These are phyloP conservation scores for Penicillium sp. DNA, from an alignment of 2,329 filamentous ascomycete species.

Conservation along the genomic window DNA sequence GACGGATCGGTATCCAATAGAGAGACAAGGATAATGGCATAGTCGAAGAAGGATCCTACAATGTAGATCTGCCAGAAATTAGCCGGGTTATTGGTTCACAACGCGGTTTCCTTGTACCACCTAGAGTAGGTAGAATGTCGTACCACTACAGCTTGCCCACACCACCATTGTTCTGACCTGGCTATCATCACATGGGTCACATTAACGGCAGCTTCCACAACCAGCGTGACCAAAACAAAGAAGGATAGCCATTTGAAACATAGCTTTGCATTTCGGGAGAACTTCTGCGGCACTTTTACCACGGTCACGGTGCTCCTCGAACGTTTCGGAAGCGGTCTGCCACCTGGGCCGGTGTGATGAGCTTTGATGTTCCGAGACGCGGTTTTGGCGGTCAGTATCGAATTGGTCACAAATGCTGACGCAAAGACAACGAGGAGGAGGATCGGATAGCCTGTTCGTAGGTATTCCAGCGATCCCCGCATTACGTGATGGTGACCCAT, in stretches of 20 bases:
- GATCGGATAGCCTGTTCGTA: constrained; percentile 67
- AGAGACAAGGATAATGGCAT: constrained; percentile 83
- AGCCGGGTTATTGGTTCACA: constrained; percentile 11
- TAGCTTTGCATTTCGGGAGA: constrained; percentile 70
- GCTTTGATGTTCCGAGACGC: constrained; percentile 53
- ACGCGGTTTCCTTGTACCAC: background rate
- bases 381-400: constrained; percentile 59
- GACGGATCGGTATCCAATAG: constrained; percentile 82
- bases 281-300: constrained; percentile 57
- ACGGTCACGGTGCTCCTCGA: constrained; percentile 54
- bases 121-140: constrained; percentile 36
- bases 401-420: constrained; percentile 64
- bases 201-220: constrained; percentile 74
- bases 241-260: constrained; percentile 77
- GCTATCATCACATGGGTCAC: constrained; percentile 73
- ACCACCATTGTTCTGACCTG: constrained; percentile 76
- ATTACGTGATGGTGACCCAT: constrained; percentile 47
- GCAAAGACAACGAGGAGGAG: constrained; percentile 69
- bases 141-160: constrained; percentile 77
- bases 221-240: constrained; percentile 73
- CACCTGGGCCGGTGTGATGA: constrained; percentile 75
- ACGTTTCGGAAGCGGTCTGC: constrained; percentile 80
- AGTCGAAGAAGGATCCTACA: constrained; percentile 82
- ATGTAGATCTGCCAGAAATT: constrained; percentile 72
- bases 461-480: constrained; percentile 49